Evolutionary conservation across 331 rosid genomes (phyloP).

Genomic region (Cydonia oblonga): DNA sequence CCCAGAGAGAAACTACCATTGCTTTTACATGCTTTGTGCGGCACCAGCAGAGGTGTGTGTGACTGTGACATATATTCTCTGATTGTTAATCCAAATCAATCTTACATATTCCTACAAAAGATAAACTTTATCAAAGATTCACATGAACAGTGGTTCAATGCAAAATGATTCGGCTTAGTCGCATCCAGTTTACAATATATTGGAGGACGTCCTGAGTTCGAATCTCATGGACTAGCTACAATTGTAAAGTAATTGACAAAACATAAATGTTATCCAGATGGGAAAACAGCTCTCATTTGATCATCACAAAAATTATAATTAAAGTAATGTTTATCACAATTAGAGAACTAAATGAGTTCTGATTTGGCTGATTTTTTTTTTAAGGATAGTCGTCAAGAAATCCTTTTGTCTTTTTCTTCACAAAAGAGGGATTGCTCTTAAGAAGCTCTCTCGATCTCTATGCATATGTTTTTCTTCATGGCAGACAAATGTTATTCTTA

Average conservation of each 20-base stretch:
- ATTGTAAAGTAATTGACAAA: not conserved
- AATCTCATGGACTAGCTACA: not conserved
- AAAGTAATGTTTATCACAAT: too few species aligned
- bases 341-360: too few species aligned
- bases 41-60: conserved; percentile 67
- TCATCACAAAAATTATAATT: too few species aligned
- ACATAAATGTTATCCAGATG: not conserved
- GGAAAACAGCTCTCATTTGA: not conserved
- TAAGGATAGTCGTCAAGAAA: too few species aligned
- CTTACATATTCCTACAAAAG: not conserved
- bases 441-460: not conserved
- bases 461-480: not conserved
- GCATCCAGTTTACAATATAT: not conserved
- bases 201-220: not conserved
- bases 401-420: not conserved
- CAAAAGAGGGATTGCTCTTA: not conserved
- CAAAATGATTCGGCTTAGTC: not conserved
- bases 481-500: conserved; percentile 6
- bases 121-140: not conserved
- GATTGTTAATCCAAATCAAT: not conserved
- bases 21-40: conserved; percentile 86
- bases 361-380: too few species aligned
- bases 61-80: not conserved
- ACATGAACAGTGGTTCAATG: not conserved
- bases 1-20: conserved; percentile 85